Evolutionary conservation across 75 land plant species (phyloP).

Genomic region (Cupressus sempervirens): DNA sequence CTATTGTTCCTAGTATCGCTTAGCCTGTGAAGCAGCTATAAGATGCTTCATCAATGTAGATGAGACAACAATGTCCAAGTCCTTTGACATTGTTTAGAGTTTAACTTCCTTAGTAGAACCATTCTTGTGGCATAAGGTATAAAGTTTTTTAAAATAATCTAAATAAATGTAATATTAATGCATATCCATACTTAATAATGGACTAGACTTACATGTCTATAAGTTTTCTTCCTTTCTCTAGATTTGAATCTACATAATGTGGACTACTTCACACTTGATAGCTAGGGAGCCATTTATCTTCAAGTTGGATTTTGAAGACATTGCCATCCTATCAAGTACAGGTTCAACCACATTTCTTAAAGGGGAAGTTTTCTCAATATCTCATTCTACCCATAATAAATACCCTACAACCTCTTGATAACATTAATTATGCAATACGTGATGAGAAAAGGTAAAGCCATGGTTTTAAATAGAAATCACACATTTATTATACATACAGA

Average conservation of each 20-base stretch:
- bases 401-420: too few species aligned
- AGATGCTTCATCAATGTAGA: too few species aligned
- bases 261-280: constrained; percentile 14
- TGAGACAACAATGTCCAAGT: too few species aligned
- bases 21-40: constrained; percentile 78
- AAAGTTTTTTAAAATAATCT: not conserved
- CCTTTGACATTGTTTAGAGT: too few species aligned
- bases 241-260: not conserved
- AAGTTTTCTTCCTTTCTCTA: constrained; percentile 13
- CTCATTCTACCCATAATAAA: too few species aligned
- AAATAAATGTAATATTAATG: not conserved
- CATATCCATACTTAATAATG: not conserved
- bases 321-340: constrained; percentile 12
- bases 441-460: too few species aligned
- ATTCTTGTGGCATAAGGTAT: constrained; percentile 24
- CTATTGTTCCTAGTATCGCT: constrained; percentile 45
- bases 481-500: too few species aligned
- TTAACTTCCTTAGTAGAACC: too few species aligned
- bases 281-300: not conserved
- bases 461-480: too few species aligned
- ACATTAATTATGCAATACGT: too few species aligned
- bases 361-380: not conserved
- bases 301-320: constrained; percentile 23
- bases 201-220: constrained; percentile 19
- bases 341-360: not conserved